A percentile compares a stretch with the other conserved stretches of the same genome.
Conservation (phyloP, 2,329 filamentous ascomycete genomes). For the Talaromyces albobiverticillius region DNA sequence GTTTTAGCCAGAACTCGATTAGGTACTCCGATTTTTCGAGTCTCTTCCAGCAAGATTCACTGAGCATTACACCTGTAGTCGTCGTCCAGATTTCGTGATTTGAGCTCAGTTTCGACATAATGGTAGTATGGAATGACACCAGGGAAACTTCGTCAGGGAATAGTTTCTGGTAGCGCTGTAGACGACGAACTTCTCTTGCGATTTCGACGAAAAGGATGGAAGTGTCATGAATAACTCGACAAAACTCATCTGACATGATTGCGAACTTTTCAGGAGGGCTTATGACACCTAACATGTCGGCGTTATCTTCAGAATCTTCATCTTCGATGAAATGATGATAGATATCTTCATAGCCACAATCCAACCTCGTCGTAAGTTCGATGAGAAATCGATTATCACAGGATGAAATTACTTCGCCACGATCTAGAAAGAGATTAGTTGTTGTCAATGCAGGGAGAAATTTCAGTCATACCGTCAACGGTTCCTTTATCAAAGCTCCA, state of each 20-base stretch:
- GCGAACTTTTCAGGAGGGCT: conserved; percentile 21
- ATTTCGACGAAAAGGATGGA: conserved; percentile 6
- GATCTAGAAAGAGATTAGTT: conserved; percentile 7
- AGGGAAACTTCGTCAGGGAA: conserved; percentile 2
- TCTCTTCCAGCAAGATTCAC: conserved; percentile 8
- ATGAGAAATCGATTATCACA: conserved; percentile 12
- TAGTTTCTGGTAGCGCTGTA: conserved; percentile 13
- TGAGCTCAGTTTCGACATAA: conserved; percentile 2
- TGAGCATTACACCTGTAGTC: neutral
- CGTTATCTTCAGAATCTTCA: neutral
- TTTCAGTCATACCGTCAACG: conserved; percentile 6
- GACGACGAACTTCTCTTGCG: conserved; percentile 10
- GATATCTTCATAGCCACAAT: conserved; percentile 4
- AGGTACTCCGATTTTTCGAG: conserved; percentile 12
- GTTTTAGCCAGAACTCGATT: conserved; percentile 8
- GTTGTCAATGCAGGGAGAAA: neutral
- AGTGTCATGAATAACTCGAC: conserved; percentile 2
- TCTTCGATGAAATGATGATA: neutral
- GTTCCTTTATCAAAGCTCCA: conserved; percentile 10
- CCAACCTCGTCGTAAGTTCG: conserved; percentile 6
- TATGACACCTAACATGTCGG: conserved; percentile 2
- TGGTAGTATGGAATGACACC: neutral
- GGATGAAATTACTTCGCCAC: conserved; percentile 3
- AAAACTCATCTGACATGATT: neutral
- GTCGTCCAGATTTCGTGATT: conserved; percentile 7